Evolutionary conservation across 2,329 filamentous ascomycete species (phyloP).

Genomic region (Penicillium sp.): DNA sequence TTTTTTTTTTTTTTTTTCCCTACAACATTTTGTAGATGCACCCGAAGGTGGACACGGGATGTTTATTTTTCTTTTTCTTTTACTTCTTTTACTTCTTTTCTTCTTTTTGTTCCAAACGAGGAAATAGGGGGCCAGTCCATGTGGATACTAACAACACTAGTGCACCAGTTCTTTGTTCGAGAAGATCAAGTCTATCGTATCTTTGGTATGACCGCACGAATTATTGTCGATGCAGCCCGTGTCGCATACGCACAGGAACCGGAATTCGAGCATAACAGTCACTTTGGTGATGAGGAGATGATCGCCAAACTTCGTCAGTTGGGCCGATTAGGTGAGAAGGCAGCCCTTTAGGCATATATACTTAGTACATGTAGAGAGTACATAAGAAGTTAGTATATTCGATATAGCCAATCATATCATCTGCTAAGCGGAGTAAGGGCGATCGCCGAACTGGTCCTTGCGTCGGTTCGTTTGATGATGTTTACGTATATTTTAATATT

Average conservation of each 20-base stretch:
- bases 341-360: constrained; percentile 38
- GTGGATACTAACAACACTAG: constrained; percentile 35
- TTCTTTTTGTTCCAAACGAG: constrained; percentile 3
- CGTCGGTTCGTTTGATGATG: constrained; percentile 11
- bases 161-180: constrained; percentile 90
- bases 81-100: neutral
- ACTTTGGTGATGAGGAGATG: constrained; percentile 66
- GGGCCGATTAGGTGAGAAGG: constrained; percentile 54
- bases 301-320: constrained; percentile 56
- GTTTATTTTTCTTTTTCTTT: neutral
- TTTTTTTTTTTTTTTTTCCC: neutral
- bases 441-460: constrained; percentile 7
- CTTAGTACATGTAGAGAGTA: neutral
- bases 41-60: neutral
- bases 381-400: neutral
- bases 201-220: constrained; percentile 91
- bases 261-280: constrained; percentile 71
- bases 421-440: constrained; percentile 4
- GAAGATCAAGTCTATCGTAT: constrained; percentile 68
- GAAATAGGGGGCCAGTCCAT: neutral
- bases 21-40: neutral
- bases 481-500: neutral
- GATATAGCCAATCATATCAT: constrained; percentile 5
- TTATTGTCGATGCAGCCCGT: constrained; percentile 81
- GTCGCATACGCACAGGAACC: constrained; percentile 80